Base-by-base conservation (phyloP, 306 rosid genomes). In the Medicago ruthenica region DNA sequence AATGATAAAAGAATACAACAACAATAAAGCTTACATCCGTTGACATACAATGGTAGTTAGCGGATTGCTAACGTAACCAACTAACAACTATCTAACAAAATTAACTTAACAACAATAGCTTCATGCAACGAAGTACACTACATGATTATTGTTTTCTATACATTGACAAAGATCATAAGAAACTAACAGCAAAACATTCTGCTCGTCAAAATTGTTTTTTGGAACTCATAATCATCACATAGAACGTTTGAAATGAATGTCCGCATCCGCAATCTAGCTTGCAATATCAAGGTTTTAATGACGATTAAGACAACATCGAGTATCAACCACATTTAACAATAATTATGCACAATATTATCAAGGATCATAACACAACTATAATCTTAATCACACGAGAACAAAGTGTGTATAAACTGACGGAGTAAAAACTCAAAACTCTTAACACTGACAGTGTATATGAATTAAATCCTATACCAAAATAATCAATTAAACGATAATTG, bases 121-220 rank as follows among this genome's bases (percentile, higher is more conserved):
- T 73, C 45, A 40, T 54, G 86, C 81, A 41, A 76, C 61, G 59
- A 39, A 22, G 14, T 27, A 70, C 48, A 68, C 5, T 60, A 16
- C 40, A 36, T 31, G 45, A 48, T 20, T 5, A 7, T 12, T 34
- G 36, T 62, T 37, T 36, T 6, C 0, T 8, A 36, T 1, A 22
- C 36, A 22, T 55, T 1, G 40, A 24, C 31, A 53, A 27, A 34
- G 8, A 57, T 48, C 69, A 62, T 9, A 78, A 67, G 51, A 90
- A 90, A 65, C 50, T 4, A 1, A 50, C 34, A 27, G 15, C 10
- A 64, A 71, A 40, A 40, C 37, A 34, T 34, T 31, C 37, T 34
- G 37, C 7, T 34, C 37, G 0, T 5, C 6, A 5, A 34, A 34
- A 34, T 34, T 34, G 37, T 1, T 34, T 34, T 34, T 34, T 0